These are phyloP conservation scores for Paecilomyces fulvus DNA, from an alignment of 2,329 filamentous ascomycete genomes.

Conservation along the genomic window DNA sequence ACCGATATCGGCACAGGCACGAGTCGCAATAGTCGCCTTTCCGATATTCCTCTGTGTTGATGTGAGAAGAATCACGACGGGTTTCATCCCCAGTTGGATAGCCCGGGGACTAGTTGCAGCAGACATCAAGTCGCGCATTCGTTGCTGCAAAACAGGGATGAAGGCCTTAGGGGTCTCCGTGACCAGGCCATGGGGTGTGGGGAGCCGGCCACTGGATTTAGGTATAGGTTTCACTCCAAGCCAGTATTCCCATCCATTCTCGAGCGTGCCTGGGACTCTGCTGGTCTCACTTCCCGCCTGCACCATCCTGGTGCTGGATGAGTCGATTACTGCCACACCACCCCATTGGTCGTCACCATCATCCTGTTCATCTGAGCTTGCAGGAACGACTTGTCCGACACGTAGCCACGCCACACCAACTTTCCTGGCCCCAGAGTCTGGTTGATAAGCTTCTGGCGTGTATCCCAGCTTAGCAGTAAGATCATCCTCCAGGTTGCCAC, in stretches of 20 bases:
- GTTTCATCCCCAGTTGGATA: constrained; percentile 77
- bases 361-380: constrained; percentile 43
- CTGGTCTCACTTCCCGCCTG: constrained; percentile 82
- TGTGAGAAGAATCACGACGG: constrained; percentile 76
- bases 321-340: constrained; percentile 76
- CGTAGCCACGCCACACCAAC: constrained; percentile 79
- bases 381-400: constrained; percentile 61
- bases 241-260: constrained; percentile 84
- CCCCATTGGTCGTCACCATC: constrained; percentile 70
- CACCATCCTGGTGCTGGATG: constrained; percentile 77
- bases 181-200: constrained; percentile 28
- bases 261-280: constrained; percentile 65
- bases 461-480: constrained; percentile 37
- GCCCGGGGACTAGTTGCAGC: constrained; percentile 83
- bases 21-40: constrained; percentile 68
- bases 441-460: constrained; percentile 15
- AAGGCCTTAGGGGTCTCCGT: constrained; percentile 35
- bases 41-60: constrained; percentile 92
- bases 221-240: constrained; percentile 65
- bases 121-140: constrained; percentile 74
- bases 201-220: constrained; percentile 25
- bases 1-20: constrained; percentile 79
- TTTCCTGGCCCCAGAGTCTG: constrained; percentile 38
- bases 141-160: constrained; percentile 55
- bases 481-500: constrained; percentile 65